Percentiles rank a stretch among this genome's conserved stretches.
Evolutionary conservation across 2,329 filamentous ascomycete species (phyloP).

Genomic region (Ophiocordyceps sinensis): DNA sequence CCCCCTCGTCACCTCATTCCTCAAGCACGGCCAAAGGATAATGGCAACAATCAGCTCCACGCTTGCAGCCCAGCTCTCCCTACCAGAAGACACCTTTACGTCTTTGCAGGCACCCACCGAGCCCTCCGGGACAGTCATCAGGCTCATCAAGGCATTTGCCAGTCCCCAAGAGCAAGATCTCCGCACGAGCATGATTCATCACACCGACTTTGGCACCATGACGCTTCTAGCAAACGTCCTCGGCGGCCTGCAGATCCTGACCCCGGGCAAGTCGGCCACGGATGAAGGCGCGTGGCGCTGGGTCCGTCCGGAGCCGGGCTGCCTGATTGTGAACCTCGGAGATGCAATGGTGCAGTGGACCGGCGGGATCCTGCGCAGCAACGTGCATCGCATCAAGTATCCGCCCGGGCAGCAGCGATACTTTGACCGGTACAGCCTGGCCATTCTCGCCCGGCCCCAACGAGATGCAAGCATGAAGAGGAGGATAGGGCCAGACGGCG

Average conservation of each 20-base stretch:
- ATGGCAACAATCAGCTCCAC: background rate
- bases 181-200: conserved; percentile 12
- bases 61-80: background rate
- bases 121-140: background rate
- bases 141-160: conserved; percentile 8
- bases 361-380: conserved; percentile 10
- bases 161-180: conserved; percentile 4
- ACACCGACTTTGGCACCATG: conserved; percentile 21
- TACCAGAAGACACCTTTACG: background rate
- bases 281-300: conserved; percentile 8
- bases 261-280: conserved; percentile 4
- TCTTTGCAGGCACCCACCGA: background rate
- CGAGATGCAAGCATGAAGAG: background rate
- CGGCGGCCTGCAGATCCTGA: conserved; percentile 20
- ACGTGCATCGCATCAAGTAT: conserved; percentile 10
- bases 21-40: background rate
- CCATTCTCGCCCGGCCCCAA: background rate
- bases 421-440: background rate
- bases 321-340: conserved; percentile 10
- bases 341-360: conserved; percentile 10
- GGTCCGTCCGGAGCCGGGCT: conserved; percentile 9
- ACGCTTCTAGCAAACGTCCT: conserved; percentile 20
- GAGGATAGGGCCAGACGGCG: background rate
- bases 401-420: conserved; percentile 1
- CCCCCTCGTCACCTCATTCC: background rate